Percentiles rank a stretch among this genome's conserved stretches.
Conservation (phyloP, 805 yeast species). For the Pichia phayaonensis region DNA sequence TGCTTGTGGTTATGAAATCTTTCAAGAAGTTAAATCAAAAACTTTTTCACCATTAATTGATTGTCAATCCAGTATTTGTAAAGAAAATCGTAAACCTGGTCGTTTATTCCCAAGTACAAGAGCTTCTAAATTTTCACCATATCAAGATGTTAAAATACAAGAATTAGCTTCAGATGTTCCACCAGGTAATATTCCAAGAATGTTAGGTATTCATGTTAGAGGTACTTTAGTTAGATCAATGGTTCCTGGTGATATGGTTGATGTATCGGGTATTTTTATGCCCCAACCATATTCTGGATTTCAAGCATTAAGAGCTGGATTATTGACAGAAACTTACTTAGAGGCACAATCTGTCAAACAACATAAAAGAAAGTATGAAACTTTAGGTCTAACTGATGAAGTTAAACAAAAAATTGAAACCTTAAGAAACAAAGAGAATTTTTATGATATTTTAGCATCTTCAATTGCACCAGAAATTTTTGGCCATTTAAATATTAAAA, state of each 20-base stretch:
- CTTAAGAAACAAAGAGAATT: slow-evolving; percentile 55
- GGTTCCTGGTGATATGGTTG: slow-evolving; percentile 93
- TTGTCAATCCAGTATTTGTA: slow-evolving; percentile 78
- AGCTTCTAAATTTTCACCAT: slow-evolving; percentile 90
- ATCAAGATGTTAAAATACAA: slow-evolving; percentile 93
- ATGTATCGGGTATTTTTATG: slow-evolving; percentile 83
- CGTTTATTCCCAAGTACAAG: slow-evolving; percentile 87
- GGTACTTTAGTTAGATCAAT: slow-evolving; percentile 84
- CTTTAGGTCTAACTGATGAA: slow-evolving; percentile 49
- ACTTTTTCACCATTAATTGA: slow-evolving; percentile 82
- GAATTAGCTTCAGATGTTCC: slow-evolving; percentile 96
- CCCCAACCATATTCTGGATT: slow-evolving; percentile 96
- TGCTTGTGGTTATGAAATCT: slow-evolving; percentile 91
- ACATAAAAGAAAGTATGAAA: slow-evolving; percentile 81
- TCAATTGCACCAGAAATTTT: slow-evolving; percentile 97
- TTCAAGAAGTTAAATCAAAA: slow-evolving; percentile 85
- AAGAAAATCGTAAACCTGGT: slow-evolving; percentile 74
- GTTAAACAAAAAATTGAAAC: slow-evolving; percentile 47
- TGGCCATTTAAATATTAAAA: slow-evolving; percentile 91
- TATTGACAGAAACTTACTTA: slow-evolving; percentile 86
- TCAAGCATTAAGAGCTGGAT: slow-evolving; percentile 85
- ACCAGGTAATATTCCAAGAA: slow-evolving; percentile 93
- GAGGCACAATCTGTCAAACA: slow-evolving; percentile 82
- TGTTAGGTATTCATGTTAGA: slow-evolving; percentile 77
- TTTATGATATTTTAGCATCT: slow-evolving; percentile 71